Conservation (phyloP, 2,329 filamentous ascomycete genomes). For the Atkinsonella texensis region DNA sequence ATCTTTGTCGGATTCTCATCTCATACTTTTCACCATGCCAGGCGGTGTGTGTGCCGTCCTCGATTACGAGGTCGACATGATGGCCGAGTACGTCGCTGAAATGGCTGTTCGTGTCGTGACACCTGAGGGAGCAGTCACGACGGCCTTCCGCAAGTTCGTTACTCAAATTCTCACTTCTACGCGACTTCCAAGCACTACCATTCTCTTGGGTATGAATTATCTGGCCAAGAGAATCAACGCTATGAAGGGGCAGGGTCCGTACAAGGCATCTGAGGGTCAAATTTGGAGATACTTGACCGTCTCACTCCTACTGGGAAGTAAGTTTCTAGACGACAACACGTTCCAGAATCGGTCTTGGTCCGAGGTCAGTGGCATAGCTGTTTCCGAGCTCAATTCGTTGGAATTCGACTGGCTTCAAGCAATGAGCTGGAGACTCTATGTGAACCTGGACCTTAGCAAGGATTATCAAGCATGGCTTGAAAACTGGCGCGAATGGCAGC, state of each 20-base stretch:
- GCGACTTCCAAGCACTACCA: slow-evolving; percentile 79
- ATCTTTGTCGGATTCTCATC: slow-evolving; percentile 26
- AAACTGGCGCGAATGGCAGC: slow-evolving; percentile 47
- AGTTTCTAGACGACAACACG: slow-evolving; percentile 93
- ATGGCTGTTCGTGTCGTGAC: slow-evolving; percentile 57
- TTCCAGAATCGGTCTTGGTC: slow-evolving; percentile 97
- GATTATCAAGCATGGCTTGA: slow-evolving; percentile 54
- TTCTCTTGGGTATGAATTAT: slow-evolving; percentile 82
- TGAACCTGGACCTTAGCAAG: slow-evolving; percentile 67
- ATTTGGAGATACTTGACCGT: slow-evolving; percentile 83
- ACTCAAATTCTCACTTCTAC: slow-evolving; percentile 84
- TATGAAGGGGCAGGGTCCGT: slow-evolving; percentile 44
- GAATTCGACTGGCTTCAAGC: slow-evolving; percentile 80
- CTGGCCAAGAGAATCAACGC: slow-evolving; percentile 72
- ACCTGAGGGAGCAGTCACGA: slow-evolving; percentile 42
- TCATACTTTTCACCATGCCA: slow-evolving; percentile 39
- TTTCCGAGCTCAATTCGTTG: slow-evolving; percentile 70
- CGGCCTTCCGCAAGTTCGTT: slow-evolving; percentile 83
- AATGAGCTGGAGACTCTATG: slow-evolving; percentile 76
- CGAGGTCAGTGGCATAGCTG: slow-evolving; percentile 82
- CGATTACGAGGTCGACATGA: slow-evolving; percentile 92
- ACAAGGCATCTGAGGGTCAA: slow-evolving; percentile 52
- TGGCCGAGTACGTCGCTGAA: slow-evolving; percentile 90
- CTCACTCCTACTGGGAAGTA: slow-evolving; percentile 76
- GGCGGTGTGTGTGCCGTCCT: slow-evolving; percentile 88